Evolutionary conservation across 75 land plant species (phyloP).

Genomic region (Pseudotsuga menziesii): DNA sequence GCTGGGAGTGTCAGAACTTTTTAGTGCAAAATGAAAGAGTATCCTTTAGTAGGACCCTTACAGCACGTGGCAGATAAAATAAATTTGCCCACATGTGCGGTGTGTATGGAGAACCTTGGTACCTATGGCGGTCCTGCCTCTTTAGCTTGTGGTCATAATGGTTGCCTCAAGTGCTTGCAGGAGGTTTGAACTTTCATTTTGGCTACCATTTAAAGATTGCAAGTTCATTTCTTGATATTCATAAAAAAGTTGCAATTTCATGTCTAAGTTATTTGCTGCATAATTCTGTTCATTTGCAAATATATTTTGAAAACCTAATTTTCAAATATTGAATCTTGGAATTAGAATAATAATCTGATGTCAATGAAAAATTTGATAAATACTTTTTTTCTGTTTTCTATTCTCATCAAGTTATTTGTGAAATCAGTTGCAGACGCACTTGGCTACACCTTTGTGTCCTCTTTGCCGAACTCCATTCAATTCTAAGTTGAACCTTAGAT

Average conservation of each 20-base stretch:
- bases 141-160: conserved; percentile 48
- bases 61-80: neutral
- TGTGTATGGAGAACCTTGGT: conserved; percentile 48
- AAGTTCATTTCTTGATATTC: neutral
- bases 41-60: no score
- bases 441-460: conserved; percentile 36
- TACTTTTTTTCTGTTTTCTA: neutral
- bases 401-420: conserved; percentile 5
- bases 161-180: conserved; percentile 41
- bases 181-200: conserved; percentile 17
- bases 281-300: neutral
- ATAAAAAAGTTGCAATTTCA: neutral
- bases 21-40: no score
- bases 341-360: neutral
- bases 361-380: neutral
- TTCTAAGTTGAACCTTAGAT: conserved; percentile 31
- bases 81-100: conserved; percentile 34
- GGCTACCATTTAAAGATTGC: neutral
- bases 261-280: neutral
- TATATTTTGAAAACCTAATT: neutral
- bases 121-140: conserved; percentile 51
- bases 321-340: neutral
- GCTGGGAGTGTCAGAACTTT: no score
- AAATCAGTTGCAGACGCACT: conserved; percentile 36
- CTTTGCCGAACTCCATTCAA: conserved; percentile 55